Conservation (phyloP, 2,329 filamentous ascomycete genomes). For the Rutstroemia sp. region DNA sequence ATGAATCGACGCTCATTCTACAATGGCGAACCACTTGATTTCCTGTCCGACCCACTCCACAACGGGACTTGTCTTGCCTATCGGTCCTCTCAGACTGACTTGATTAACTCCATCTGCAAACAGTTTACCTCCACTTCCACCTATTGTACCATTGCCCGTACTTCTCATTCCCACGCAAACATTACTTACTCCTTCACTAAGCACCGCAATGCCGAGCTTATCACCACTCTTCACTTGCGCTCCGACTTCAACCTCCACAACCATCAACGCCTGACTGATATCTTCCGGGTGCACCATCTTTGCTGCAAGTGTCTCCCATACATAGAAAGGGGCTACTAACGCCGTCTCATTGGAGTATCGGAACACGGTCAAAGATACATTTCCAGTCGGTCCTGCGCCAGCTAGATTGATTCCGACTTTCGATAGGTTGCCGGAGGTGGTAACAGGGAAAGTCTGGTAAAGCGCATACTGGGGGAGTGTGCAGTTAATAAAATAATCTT, state of each 20-base stretch:
- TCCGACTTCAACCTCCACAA: conserved; percentile 9
- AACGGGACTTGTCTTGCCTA: neutral
- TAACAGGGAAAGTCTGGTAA: conserved; percentile 19
- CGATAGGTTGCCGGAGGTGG: conserved; percentile 13
- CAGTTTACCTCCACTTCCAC: conserved; percentile 7
- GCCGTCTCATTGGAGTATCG: conserved; percentile 17
- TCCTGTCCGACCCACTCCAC: neutral
- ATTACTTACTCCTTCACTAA: conserved; percentile 12
- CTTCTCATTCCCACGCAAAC: conserved; percentile 13
- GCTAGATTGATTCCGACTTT: conserved; percentile 19
- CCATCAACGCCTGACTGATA: conserved; percentile 9
- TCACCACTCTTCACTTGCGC: conserved; percentile 9
- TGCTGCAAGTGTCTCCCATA: conserved; percentile 19
- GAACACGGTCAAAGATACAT: conserved; percentile 16
- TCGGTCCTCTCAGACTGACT: neutral
- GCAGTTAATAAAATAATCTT: conserved; percentile 12
- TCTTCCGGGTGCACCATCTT: conserved; percentile 2
- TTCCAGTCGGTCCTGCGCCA: conserved; percentile 9
- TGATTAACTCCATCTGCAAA: conserved; percentile 16
- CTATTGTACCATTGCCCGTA: neutral
- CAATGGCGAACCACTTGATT: neutral
- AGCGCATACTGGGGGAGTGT: conserved; percentile 16
- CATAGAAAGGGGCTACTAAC: conserved; percentile 18
- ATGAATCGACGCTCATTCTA: neutral
- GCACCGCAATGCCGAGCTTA: conserved; percentile 17